A percentile compares a stretch with the other conserved stretches of the same genome.
These are phyloP conservation scores for Carex littledalei DNA, from an alignment of 176 grass and related monocot genomes.

Conservation along the genomic window DNA sequence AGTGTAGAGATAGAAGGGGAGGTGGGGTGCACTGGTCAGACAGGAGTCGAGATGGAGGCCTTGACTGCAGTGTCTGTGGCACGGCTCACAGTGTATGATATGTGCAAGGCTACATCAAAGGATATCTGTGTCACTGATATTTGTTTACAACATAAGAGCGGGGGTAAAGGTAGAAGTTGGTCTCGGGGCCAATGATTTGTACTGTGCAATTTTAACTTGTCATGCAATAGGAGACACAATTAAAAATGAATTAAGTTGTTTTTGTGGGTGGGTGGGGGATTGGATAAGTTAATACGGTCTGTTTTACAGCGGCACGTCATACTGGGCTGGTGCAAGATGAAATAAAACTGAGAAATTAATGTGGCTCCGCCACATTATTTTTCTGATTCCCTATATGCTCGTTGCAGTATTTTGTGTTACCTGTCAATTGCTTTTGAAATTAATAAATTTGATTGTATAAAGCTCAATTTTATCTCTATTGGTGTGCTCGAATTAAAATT, in stretches of 20 bases:
- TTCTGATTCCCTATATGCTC: too few species aligned
- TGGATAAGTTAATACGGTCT: background rate
- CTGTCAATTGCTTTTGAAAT: too few species aligned
- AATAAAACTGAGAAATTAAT: background rate
- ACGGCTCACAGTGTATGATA: conserved; percentile 83
- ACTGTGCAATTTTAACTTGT: background rate
- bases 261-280: background rate
- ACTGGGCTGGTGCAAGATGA: background rate
- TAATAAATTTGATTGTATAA: too few species aligned
- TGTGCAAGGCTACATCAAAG: conserved; percentile 94
- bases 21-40: conserved; percentile 53
- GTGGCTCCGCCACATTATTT: too few species aligned
- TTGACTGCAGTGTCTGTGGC: conserved; percentile 78
- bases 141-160: conserved; percentile 62
- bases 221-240: background rate
- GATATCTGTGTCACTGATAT: conserved; percentile 78
- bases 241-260: background rate
- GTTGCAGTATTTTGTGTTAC: too few species aligned
- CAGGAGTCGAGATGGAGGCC: conserved; percentile 95
- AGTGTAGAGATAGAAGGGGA: conserved; percentile 85
- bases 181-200: conserved; percentile 39
- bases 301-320: background rate
- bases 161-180: conserved; percentile 83
- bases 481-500: too few species aligned
- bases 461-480: too few species aligned